Evolutionary conservation across 352 stramenopile genomes (phyloP).

Genomic region (Globisporangium spiculum): DNA sequence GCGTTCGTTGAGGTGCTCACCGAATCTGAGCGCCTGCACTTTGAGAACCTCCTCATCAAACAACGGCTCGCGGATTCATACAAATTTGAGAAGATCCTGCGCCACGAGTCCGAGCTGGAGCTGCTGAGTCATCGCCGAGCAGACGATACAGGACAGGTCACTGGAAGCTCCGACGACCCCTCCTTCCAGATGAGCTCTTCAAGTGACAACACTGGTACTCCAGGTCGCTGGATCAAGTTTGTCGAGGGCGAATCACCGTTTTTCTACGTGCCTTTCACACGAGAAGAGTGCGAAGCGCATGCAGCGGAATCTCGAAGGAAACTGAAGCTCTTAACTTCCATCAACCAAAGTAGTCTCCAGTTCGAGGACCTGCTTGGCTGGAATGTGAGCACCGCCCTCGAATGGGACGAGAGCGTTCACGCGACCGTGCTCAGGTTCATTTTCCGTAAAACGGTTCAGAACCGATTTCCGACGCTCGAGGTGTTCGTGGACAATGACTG

Average conservation of each 20-base stretch:
- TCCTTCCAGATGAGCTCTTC: too few species aligned
- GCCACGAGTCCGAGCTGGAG: neutral
- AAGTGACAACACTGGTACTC: neutral
- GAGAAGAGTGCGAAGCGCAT: neutral
- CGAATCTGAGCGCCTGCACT: neutral
- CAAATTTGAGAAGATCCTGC: neutral
- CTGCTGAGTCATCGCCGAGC: neutral
- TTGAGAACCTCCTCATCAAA: neutral
- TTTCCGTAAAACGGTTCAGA: neutral
- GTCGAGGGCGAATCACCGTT: neutral
- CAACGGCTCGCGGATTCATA: neutral
- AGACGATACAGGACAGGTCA: neutral
- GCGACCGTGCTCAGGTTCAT: neutral
- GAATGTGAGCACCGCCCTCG: neutral
- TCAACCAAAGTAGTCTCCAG: neutral
- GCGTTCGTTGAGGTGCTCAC: neutral
- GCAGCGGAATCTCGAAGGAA: neutral
- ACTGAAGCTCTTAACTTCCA: neutral
- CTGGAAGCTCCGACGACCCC: neutral
- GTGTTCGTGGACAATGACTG: neutral
- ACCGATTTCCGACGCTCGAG: neutral
- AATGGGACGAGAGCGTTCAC: neutral
- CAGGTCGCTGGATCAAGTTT: neutral
- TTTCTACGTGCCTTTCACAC: neutral
- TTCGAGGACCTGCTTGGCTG: neutral